Evolutionary conservation across 106 monocot species (phyloP).

Genomic region (Apostasia shenzhenica): DNA sequence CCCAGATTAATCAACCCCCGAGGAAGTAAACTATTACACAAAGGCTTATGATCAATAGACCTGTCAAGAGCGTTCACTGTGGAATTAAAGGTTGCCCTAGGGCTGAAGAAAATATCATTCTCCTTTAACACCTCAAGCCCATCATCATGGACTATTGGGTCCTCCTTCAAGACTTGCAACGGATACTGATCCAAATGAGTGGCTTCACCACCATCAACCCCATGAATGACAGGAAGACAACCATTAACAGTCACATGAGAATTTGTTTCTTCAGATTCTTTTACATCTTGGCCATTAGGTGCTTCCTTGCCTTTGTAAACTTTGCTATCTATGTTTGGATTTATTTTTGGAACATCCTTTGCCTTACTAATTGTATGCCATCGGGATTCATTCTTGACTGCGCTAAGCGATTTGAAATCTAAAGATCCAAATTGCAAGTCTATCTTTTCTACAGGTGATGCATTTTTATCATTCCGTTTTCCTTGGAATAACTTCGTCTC

Average conservation of each 20-base stretch:
- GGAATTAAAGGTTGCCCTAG: not conserved
- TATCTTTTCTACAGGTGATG: slow-evolving; percentile 10
- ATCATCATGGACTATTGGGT: not conserved
- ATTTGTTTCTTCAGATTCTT: not conserved
- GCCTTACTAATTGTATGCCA: not conserved
- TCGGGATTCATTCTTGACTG: slow-evolving; percentile 11
- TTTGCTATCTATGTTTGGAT: not conserved
- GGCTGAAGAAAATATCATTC: slow-evolving; percentile 11
- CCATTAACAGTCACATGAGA: not conserved
- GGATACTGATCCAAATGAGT: not conserved
- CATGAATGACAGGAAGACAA: not conserved
- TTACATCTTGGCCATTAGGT: slow-evolving; percentile 2
- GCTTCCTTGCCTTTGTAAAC: not conserved
- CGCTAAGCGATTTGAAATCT: slow-evolving; percentile 29
- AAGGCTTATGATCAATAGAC: slow-evolving; percentile 12
- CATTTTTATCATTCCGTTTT: slow-evolving; percentile 17
- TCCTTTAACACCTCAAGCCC: slow-evolving; percentile 4
- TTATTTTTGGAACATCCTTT: not conserved
- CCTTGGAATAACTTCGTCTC: slow-evolving; percentile 48
- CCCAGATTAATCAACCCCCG: slow-evolving; percentile 84
- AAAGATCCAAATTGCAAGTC: slow-evolving; percentile 77
- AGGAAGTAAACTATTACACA: slow-evolving; percentile 42
- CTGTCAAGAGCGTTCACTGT: slow-evolving; percentile 10
- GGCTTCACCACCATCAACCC: not conserved
- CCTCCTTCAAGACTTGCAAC: not conserved